Percentiles rank a stretch among this genome's conserved stretches.
Conservation (phyloP, 2,329 filamentous ascomycete species). For the Paraconiothyrium sp. region DNA sequence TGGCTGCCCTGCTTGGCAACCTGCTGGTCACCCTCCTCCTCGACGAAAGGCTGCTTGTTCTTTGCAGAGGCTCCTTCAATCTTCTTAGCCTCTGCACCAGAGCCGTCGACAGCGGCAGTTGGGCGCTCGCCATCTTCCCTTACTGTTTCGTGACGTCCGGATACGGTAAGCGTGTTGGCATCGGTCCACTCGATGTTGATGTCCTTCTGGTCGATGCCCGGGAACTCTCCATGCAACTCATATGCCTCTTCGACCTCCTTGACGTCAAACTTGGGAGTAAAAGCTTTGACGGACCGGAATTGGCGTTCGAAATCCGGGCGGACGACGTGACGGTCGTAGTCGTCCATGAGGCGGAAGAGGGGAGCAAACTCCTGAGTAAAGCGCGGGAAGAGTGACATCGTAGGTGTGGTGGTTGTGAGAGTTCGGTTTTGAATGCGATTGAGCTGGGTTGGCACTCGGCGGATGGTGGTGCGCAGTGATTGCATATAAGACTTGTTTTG, state of each 20-base stretch:
- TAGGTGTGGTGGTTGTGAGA: slow-evolving; percentile 35
- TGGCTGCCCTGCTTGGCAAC: slow-evolving; percentile 45
- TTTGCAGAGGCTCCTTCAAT: slow-evolving; percentile 36
- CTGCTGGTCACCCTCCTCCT: slow-evolving; percentile 62
- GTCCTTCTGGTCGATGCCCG: slow-evolving; percentile 77
- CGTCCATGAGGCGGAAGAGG: slow-evolving; percentile 60
- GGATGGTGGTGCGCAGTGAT: slow-evolving; percentile 45
- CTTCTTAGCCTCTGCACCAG: slow-evolving; percentile 45
- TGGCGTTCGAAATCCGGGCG: slow-evolving; percentile 34
- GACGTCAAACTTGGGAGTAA: slow-evolving; percentile 81
- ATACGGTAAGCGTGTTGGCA: slow-evolving; percentile 75
- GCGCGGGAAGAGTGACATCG: slow-evolving; percentile 55
- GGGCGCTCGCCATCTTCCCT: slow-evolving; percentile 66
- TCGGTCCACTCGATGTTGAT: slow-evolving; percentile 83
- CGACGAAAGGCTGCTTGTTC: slow-evolving; percentile 66
- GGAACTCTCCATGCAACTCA: slow-evolving; percentile 82
- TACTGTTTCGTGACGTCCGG: slow-evolving; percentile 73
- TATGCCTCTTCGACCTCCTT: slow-evolving; percentile 74
- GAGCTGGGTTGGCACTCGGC: slow-evolving; percentile 43
- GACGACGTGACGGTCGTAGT: slow-evolving; percentile 53
- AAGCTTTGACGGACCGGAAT: slow-evolving; percentile 59
- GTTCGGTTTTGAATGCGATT: slow-evolving; percentile 33
- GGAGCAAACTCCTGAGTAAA: slow-evolving; percentile 54
- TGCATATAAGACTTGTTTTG: slow-evolving; percentile 44
- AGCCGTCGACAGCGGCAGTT: slow-evolving; percentile 51